Base-by-base conservation (phyloP, 164 flowering plant species). In the Magnolia officinalis region DNA sequence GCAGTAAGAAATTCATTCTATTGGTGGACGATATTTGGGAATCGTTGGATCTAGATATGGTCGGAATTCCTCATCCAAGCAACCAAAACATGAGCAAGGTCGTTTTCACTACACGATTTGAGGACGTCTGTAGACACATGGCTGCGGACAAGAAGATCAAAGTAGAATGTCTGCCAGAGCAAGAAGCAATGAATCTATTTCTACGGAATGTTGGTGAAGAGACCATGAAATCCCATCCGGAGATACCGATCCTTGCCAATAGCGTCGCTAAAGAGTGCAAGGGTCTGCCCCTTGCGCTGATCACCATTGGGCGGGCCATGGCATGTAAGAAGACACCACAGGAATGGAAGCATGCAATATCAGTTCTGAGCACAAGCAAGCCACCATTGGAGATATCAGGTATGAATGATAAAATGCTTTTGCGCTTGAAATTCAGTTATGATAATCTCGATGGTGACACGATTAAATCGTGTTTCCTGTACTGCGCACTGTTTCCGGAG, bases 401-500 rank as follows among this genome's bases (percentile, higher is more conserved):
- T 65, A 68, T 58, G 80, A 61, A 78, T 14, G 76, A 23, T 18
- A 21, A 19, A 0, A 70, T 73, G 55, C 51, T 67, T 37, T 29
- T 13, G 20, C 71, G 21, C 14, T 45, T 77, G 71, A 77, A 58
- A 6, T 67, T 72, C 24, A 77, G 80, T 66, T 66, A 52, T 73
- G 16, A 50, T 1, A 20, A 51, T 1, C 64, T 63, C 4, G 72
- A 29, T 65, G 65, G 50, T 23, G 50, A 69, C 6, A 55, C 0
- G 31, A 37, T 52, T 6, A 14, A 23, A 31, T 23, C 66, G 11
- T 76, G 78, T 24, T 70, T 70, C 45, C 24, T 59, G 6, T 76
- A 70, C 20, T 76, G 78, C 21, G 31, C 78, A 1, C 59, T 76
- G 26, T 76, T 52, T 68, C 78, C 78, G 31, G 78, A 76, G 51